phyloP scores from a whole-genome alignment of 352 stramenopile species.

The Phytophthora brassicae region DNA sequence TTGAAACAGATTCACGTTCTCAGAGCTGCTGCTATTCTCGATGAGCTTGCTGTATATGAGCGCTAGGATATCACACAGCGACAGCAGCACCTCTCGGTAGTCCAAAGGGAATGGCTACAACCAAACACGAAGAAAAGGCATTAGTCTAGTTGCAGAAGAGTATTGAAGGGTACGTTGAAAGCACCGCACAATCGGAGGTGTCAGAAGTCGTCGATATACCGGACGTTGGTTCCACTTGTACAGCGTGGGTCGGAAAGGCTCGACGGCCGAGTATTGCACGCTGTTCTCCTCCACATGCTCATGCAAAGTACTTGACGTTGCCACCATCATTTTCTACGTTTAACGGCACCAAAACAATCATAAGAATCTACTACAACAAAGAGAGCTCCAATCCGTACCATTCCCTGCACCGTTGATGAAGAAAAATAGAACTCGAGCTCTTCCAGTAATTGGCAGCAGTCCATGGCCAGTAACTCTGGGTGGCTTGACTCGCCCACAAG shows the following conservation, averaged over 20 bases:
- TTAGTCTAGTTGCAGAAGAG: background rate
- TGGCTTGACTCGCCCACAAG: constrained; percentile 60
- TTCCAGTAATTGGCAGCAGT: constrained; percentile 81
- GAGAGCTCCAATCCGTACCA: constrained; percentile 37
- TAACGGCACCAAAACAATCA: too few relatives aligned
- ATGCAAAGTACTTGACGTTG: constrained; percentile 68
- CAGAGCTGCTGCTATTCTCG: constrained; percentile 70
- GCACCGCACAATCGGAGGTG: constrained; percentile 62
- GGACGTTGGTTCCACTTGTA: constrained; percentile 87
- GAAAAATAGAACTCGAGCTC: constrained; percentile 87
- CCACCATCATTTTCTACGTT: constrained; percentile 82
- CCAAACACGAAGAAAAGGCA: constrained; percentile 4
- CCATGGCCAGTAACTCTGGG: constrained; percentile 60
- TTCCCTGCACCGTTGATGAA: constrained; percentile 72
- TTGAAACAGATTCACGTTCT: constrained; percentile 78
- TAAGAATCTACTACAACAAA: too few relatives aligned
- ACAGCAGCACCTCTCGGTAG: constrained; percentile 81
- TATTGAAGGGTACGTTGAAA: too few relatives aligned
- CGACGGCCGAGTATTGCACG: constrained; percentile 40
- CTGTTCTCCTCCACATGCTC: constrained; percentile 48
- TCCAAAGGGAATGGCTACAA: constrained; percentile 77
- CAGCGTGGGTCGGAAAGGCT: constrained; percentile 66
- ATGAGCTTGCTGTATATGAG: constrained; percentile 85
- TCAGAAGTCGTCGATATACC: constrained; percentile 72
- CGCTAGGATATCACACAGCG: constrained; percentile 78